Percentiles rank a stretch among this genome's conserved stretches.
Evolutionary conservation across 768 basidiomycete genomes (phyloP).

Genomic region (Amanita pseudoporphyria): DNA sequence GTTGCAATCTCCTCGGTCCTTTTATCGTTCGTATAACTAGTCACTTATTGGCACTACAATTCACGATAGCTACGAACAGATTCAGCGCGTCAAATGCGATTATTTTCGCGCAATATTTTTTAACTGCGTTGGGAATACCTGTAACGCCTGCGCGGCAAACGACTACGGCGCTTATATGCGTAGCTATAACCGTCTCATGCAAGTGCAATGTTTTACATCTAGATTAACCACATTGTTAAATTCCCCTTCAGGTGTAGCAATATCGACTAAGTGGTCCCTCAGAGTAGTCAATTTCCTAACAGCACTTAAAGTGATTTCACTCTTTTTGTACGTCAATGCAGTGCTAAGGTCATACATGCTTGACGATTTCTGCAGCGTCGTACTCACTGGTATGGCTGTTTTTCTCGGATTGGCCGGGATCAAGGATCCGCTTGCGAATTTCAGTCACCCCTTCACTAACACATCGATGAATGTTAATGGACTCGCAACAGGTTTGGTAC

Average conservation of each 20-base stretch:
- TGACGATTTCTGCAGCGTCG: constrained; percentile 21
- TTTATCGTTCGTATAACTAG: constrained; percentile 20
- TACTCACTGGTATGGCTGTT: constrained; percentile 48
- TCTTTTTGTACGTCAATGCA: constrained; percentile 19
- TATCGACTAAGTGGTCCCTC: constrained; percentile 28
- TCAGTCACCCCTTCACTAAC: constrained; percentile 46
- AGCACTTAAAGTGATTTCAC: constrained; percentile 19
- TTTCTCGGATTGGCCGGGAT: constrained; percentile 45
- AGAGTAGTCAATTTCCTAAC: constrained; percentile 23
- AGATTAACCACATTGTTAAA: not conserved
- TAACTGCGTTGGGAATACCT: constrained; percentile 22
- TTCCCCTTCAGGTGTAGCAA: constrained; percentile 17
- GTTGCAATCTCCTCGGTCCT: constrained; percentile 31
- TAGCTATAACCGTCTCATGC: constrained; percentile 20
- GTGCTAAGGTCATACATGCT: not conserved
- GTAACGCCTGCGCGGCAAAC: constrained; percentile 21
- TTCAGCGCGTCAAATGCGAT: constrained; percentile 25
- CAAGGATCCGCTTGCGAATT: constrained; percentile 44
- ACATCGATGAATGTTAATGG: constrained; percentile 36
- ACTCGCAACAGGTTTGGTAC: constrained; percentile 24
- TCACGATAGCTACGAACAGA: constrained; percentile 10
- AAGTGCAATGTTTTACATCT: not conserved
- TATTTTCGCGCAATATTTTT: constrained; percentile 29
- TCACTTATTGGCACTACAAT: not conserved
- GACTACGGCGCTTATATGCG: constrained; percentile 14